Evolutionary conservation across 1,284 basidiomycete genomes (phyloP), one percentile per base, ranked within the genome.

Genomic region (Tylopilus sp.): DNA sequence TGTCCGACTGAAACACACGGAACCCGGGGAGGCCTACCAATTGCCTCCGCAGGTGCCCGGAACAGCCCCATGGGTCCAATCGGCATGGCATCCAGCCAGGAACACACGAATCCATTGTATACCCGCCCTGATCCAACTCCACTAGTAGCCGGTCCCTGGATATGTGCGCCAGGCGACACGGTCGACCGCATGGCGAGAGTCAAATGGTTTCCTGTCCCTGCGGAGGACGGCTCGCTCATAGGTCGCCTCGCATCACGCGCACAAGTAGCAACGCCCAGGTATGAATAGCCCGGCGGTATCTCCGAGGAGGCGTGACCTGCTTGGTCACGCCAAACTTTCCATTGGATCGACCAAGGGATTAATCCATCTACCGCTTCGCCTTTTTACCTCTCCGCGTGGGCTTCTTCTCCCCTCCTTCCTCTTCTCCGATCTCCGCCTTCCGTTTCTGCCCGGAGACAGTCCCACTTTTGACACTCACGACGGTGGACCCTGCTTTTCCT

Each of bases 391-490:
- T 74, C 58, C 82, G 72, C 42, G 75, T 75, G 34, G 67, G 67
- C 63, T 84, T 83, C 68, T 79, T 79, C 21, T 73, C 70, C 55
- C 71, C 65, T 9, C 48, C 63, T 38, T 59, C 60, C 30, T 30
- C 47, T 42, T 51, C 67, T 4, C 63, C 65, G 33, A 30, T 35
- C 13, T 75, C 78, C n/a, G 74, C 76, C 63, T 88, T 89, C 52
- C 89, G 71, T 66, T 91, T 91, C 61, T 79, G 72, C 5, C 75
- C 76, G 0, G 67, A 64, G 8, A 57, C 56, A 29, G 33, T 6
- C n/a, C 48, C 51, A 0, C 49, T 73, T 70, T 88, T 90, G 40
- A 95, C 75, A 57, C 86, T 92, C 44, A 96, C 78, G 6, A 92
- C 79, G 1, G 84, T 87, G 23, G 78, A 77, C 34, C 78, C 71